Base-by-base conservation (phyloP, 768 basidiomycete genomes). In the Postia placenta region DNA sequence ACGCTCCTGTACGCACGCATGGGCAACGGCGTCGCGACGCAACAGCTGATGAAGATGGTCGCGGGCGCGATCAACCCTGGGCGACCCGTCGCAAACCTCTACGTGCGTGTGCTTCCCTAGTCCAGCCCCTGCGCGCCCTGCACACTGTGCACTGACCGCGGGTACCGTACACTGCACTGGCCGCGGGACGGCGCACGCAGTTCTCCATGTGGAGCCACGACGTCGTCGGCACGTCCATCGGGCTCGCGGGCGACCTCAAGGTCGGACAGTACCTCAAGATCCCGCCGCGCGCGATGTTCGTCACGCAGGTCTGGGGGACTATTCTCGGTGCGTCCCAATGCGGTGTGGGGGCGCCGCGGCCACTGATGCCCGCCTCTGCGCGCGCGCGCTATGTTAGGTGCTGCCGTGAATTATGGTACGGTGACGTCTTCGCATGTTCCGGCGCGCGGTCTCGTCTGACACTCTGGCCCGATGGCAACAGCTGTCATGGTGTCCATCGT, bases 141-240 rank as follows among this genome's bases (percentile, higher is more conserved):
- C 35, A 0, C 5, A 19, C 11, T 1, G 22, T 36, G 19, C 37
- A 4, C 26, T 35, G 3, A 40, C 26, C 4, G 44, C 42, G 23
- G 14, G 11, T 22, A 11, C 19, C 35, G 24, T n/a, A n/a, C n/a
- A n/a, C 9, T 24, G n/a, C 20, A 12, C 22, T 25, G 43, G 15
- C 38, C 6, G 19, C 7, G 4, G 9, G n/a, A n/a, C n/a, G n/a
- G n/a, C n/a, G n/a, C n/a, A n/a, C 15, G 7, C 39, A 81, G 79
- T 83, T 83, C 64, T 74, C 78, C 0, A 81, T 81, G 78, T 82
- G 81, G 80, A 80, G 79, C 56, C 79, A 81, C 53, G 79, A 80
- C 54, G 74, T 80, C 41, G 68, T 84, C 30, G 64, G 70, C 14
- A 80, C 73, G 26, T 81, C 78, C 0, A 74, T 81, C 43, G 57